Evolutionary conservation across 805 yeast species (phyloP).

Genomic region (Saitoella complicata): DNA sequence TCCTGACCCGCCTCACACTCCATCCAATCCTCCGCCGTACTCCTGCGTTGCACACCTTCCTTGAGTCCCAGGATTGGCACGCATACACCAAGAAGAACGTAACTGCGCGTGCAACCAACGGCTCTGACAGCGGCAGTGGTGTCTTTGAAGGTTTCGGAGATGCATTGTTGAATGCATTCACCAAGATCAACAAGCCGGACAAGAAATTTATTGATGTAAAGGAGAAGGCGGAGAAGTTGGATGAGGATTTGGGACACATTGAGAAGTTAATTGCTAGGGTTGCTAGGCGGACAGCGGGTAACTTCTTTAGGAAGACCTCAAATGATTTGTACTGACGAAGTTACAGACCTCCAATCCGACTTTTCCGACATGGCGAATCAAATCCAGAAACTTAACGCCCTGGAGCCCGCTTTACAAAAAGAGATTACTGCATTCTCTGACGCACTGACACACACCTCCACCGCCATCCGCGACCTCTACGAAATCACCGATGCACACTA

Average conservation of each 20-base stretch:
- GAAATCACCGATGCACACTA: slow-evolving; percentile 59
- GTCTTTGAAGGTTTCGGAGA: slow-evolving; percentile 75
- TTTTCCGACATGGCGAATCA: slow-evolving; percentile 56
- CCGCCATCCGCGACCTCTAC: slow-evolving; percentile 21
- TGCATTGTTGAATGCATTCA: slow-evolving; percentile 83
- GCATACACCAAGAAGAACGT: slow-evolving; percentile 19
- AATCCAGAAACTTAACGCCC: slow-evolving; percentile 45
- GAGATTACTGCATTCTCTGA: slow-evolving; percentile 31
- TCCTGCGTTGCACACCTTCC: slow-evolving; percentile 50
- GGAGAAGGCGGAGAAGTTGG: slow-evolving; percentile 67
- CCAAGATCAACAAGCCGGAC: slow-evolving; percentile 45
- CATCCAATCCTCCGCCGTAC: slow-evolving; percentile 63
- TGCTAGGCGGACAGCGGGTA: slow-evolving; percentile 29
- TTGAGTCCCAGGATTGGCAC: slow-evolving; percentile 66
- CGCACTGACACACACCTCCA: slow-evolving; percentile 30
- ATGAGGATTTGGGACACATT: slow-evolving; percentile 63
- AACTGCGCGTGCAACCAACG: slow-evolving; percentile 29
- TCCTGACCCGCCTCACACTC: slow-evolving; percentile 50
- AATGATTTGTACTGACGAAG: too few relatives aligned
- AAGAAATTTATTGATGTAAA: slow-evolving; percentile 70
- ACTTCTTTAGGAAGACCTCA: too few relatives aligned
- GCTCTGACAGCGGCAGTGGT: slow-evolving; percentile 22
- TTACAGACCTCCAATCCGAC: slow-evolving; percentile 47
- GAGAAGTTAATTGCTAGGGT: slow-evolving; percentile 65
- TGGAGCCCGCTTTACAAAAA: slow-evolving; percentile 29